These are phyloP conservation scores for Pyrus communis DNA, from an alignment of 306 rosid species.

Conservation along the genomic window DNA sequence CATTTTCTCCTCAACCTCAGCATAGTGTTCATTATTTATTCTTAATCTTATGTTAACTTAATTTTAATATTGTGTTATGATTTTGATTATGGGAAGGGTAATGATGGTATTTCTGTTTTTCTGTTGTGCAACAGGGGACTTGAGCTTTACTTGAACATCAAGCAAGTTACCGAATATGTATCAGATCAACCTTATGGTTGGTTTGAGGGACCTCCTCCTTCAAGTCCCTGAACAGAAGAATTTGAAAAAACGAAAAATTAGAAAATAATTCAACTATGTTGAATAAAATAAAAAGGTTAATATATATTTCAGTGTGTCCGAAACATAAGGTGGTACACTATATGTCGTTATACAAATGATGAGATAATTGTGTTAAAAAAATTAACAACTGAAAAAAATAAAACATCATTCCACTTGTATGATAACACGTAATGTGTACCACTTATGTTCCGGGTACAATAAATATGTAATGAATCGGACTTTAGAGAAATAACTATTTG, in stretches of 20 bases:
- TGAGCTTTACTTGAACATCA: conserved; percentile 70
- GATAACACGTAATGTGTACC: too few relatives aligned
- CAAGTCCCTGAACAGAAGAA: background rate
- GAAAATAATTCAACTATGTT: background rate
- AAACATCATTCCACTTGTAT: too few relatives aligned
- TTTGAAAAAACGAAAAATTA: background rate
- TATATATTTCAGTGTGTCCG: too few relatives aligned
- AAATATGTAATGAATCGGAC: background rate
- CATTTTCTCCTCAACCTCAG: background rate
- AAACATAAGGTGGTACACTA: accelerated
- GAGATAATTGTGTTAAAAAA: too few relatives aligned
- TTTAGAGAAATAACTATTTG: background rate
- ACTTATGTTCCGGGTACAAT: too few relatives aligned
- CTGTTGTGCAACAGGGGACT: conserved; percentile 59
- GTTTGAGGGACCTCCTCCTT: conserved; percentile 45
- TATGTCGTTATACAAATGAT: accelerated
- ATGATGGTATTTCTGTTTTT: background rate
- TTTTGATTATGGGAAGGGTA: background rate
- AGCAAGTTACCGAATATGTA: conserved; percentile 77
- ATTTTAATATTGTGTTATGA: background rate
- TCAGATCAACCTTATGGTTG: conserved; percentile 84
- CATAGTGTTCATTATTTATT: background rate
- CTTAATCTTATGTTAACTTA: background rate
- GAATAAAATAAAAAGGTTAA: background rate
- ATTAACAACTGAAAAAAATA: too few relatives aligned